Evolutionary conservation across 2,329 filamentous ascomycete genomes (phyloP).

Genomic region (Mycosphaerelloides madeirae): DNA sequence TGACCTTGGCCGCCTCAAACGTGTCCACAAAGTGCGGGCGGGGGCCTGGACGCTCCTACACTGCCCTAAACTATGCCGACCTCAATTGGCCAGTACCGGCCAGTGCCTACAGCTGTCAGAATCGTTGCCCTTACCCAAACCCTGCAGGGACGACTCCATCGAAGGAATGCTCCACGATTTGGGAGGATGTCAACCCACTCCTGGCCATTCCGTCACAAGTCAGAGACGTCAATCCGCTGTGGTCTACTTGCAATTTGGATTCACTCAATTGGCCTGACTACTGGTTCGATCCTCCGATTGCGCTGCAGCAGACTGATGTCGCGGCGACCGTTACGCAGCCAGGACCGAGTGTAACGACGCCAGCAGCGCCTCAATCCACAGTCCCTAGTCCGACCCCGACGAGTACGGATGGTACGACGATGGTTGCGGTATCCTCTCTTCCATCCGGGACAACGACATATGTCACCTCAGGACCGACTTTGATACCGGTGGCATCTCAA

Average conservation of each 20-base stretch:
- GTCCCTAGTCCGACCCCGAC: background rate
- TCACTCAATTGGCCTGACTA: constrained; percentile 12
- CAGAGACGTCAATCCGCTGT: constrained; percentile 11
- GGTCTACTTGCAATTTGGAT: constrained; percentile 13
- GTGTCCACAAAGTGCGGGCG: constrained; percentile 22
- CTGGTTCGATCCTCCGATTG: constrained; percentile 21
- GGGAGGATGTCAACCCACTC: constrained; percentile 21
- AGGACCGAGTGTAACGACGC: background rate
- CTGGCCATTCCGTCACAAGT: constrained; percentile 19
- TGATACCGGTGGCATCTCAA: background rate
- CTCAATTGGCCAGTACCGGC: constrained; percentile 25
- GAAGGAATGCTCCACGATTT: constrained; percentile 18
- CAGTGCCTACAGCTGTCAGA: constrained; percentile 23
- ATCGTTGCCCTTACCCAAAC: constrained; percentile 3
- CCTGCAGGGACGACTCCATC: background rate
- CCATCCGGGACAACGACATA: background rate
- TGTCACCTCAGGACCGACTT: background rate
- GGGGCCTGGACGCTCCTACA: constrained; percentile 7
- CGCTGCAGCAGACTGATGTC: constrained; percentile 8
- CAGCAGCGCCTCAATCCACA: constrained; percentile 7
- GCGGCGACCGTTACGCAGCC: constrained; percentile 5
- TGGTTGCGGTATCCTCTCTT: background rate
- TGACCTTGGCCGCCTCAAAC: constrained; percentile 11
- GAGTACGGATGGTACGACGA: background rate
- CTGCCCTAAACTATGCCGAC: constrained; percentile 20